Evolutionary conservation across 306 rosid species (phyloP).

Genomic region (Quercus dentata): DNA sequence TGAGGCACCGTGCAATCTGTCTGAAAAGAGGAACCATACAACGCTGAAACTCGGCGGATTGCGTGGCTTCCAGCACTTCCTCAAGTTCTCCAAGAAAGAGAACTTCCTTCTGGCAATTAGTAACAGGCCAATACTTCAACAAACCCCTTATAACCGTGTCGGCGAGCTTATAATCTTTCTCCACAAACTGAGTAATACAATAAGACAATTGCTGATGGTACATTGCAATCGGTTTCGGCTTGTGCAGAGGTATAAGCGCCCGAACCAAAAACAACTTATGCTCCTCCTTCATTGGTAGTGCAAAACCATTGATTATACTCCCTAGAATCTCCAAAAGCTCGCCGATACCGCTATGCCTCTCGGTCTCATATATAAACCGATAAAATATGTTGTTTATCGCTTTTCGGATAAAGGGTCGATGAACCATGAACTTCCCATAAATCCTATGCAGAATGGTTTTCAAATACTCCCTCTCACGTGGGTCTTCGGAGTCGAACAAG

Average conservation of each 20-base stretch:
- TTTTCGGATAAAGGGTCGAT: conserved; percentile 92
- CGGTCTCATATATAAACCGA: conserved; percentile 87
- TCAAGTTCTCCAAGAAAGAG: conserved; percentile 96
- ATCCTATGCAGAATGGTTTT: conserved; percentile 91
- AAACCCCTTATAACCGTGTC: conserved; percentile 88
- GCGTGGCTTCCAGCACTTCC: conserved; percentile 96
- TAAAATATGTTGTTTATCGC: conserved; percentile 91
- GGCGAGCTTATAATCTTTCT: conserved; percentile 93
- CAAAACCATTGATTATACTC: conserved; percentile 94
- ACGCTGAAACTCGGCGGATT: conserved; percentile 81
- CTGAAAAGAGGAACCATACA: conserved; percentile 95
- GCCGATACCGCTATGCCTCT: conserved; percentile 78
- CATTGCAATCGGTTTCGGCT: conserved; percentile 58
- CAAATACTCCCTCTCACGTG: conserved; percentile 91
- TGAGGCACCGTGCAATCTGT: conserved; percentile 92
- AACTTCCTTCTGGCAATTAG: conserved; percentile 93
- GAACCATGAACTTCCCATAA: conserved; percentile 98
- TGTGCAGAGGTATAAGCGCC: conserved; percentile 90
- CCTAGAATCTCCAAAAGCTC: conserved; percentile 99
- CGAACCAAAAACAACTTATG: conserved; percentile 93
- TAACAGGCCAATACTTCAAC: conserved; percentile 93
- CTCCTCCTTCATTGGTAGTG: conserved; percentile 98
- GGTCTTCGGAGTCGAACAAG: conserved; percentile 90
- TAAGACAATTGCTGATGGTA: conserved; percentile 95
- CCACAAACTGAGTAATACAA: conserved; percentile 93